These are phyloP conservation scores for Aspergillus sp. DNA, from an alignment of 2,329 filamentous ascomycete species.

Conservation along the genomic window DNA sequence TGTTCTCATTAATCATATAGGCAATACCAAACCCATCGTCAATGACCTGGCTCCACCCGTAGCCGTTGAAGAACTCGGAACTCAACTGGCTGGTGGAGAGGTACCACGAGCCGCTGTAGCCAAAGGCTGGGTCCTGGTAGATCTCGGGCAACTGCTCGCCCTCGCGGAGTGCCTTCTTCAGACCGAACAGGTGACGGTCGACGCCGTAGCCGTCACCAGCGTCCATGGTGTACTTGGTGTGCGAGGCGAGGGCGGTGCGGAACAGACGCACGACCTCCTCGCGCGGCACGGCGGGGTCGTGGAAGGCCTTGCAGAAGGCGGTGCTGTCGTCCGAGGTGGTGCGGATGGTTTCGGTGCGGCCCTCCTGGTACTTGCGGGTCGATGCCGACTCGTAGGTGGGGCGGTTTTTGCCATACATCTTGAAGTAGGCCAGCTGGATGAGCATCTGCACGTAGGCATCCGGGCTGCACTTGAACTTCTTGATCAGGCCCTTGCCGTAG, in stretches of 20 bases:
- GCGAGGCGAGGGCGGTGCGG: constrained; percentile 69
- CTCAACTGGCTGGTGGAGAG: constrained; percentile 82
- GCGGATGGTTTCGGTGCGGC: constrained; percentile 92
- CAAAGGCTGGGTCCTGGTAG: constrained; percentile 77
- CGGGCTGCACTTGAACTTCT: constrained; percentile 97
- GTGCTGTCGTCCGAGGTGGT: constrained; percentile 84
- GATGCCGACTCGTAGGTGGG: constrained; percentile 97
- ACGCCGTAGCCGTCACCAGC: constrained; percentile 90
- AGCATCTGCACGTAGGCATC: constrained; percentile 98
- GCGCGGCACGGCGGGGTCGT: constrained; percentile 55
- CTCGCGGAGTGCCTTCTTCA: constrained; percentile 79
- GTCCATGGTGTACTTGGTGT: constrained; percentile 83
- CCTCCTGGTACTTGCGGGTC: constrained; percentile 89
- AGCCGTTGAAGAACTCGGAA: constrained; percentile 97
- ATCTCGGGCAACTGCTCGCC: constrained; percentile 74
- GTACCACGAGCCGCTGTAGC: constrained; percentile 82
- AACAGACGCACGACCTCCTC: constrained; percentile 65
- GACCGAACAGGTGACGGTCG: constrained; percentile 91
- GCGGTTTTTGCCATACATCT: constrained; percentile 97
- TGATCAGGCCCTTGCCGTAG: constrained; percentile 97
- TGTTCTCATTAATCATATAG: constrained; percentile 99
- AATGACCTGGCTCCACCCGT: constrained; percentile 97
- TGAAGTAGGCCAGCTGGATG: constrained; percentile 95
- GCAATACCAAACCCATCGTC: constrained; percentile 95
- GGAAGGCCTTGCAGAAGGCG: constrained; percentile 82